Conservation (phyloP, 331 rosid species). For the Prunus yedoensis region DNA sequence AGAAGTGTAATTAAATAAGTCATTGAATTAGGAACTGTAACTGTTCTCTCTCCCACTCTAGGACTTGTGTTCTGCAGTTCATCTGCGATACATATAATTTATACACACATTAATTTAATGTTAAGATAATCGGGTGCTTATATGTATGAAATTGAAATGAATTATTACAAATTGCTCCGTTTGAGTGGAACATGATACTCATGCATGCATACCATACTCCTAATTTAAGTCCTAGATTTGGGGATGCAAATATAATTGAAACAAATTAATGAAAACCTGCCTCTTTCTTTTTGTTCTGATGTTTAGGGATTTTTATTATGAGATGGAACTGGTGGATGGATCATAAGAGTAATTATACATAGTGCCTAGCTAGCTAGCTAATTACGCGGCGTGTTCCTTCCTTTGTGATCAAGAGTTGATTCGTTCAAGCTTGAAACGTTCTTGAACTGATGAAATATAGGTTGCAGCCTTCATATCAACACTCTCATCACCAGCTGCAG, state of each 20-base stretch:
- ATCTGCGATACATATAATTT: too few species aligned
- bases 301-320: background rate
- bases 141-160: background rate
- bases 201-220: background rate
- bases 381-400: background rate
- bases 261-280: too few species aligned
- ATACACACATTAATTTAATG: too few species aligned
- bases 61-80: too few species aligned
- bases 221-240: background rate
- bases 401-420: background rate
- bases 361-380: background rate
- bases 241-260: background rate
- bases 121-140: background rate
- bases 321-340: background rate
- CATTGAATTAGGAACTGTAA: too few species aligned
- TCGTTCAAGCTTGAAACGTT: constrained; percentile 64
- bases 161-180: background rate
- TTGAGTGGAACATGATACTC: background rate
- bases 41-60: too few species aligned
- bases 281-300: background rate
- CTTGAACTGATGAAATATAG: constrained; percentile 62
- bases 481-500: constrained; percentile 51
- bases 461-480: constrained; percentile 62
- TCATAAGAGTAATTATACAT: background rate
- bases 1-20: too few species aligned